Base-by-base conservation (phyloP, 139 green algal genomes). In the Chlamydomonas urium region DNA sequence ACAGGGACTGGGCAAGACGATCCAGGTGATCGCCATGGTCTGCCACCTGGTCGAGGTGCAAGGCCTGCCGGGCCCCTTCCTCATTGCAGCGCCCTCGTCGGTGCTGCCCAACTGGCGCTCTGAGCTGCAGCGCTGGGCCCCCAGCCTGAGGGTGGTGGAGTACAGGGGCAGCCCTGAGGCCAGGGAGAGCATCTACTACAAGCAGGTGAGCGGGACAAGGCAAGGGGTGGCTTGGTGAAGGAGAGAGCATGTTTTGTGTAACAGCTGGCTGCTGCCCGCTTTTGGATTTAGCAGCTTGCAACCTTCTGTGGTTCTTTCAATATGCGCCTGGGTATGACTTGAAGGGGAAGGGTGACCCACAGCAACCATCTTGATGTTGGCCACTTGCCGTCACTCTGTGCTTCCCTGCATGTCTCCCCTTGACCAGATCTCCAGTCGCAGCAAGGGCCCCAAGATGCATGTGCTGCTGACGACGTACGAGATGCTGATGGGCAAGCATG, bases 401-500 rank as follows among this genome's bases (percentile, higher is more conserved):
- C n/a, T n/a, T n/a, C n/a, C n/a, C n/a, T n/a, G n/a, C n/a, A n/a
- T n/a, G n/a, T n/a, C n/a, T n/a, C n/a, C n/a, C n/a, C n/a, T n/a
- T n/a, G n/a, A n/a, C n/a, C n/a, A n/a, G n/a, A n/a, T 50, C 10
- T 14, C 42, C 14, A 50, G 42, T 24, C 42, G 42, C 42, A 50
- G 42, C 42, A 50, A 50, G 14, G 42, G 67, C 38, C 50, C 21
- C 70, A 90, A 90, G 79, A 97, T 99, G 86, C 97, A 99, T 81
- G 88, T 99, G 56, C 81, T 99, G 69, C 90, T 99, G 2, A 99
- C 95, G 47, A 98, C 93, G 8, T 98, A 97, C 79, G 95, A 99
- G 71, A 97, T 93, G 74, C 87, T 97, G 66, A 99, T 99, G 95
- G 82, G 91, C 34, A 92, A 38, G 21, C 10, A 67, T 26, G 83